Evolutionary conservation across 768 basidiomycete species (phyloP).

Genomic region (Clitopilus hobsonii): DNA sequence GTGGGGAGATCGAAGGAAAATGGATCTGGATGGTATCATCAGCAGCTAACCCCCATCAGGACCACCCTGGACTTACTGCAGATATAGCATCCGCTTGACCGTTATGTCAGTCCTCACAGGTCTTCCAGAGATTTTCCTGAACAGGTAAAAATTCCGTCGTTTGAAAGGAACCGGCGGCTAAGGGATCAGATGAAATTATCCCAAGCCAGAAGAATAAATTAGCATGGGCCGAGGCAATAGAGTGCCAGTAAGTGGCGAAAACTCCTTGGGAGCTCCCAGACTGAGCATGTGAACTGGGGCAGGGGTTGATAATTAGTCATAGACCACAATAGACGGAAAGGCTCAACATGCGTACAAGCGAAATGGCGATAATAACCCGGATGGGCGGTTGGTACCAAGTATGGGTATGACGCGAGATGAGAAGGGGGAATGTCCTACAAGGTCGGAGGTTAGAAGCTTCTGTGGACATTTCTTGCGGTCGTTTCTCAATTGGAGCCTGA

Average conservation of each 20-base stretch:
- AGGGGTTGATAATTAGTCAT: background rate
- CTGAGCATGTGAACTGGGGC: background rate
- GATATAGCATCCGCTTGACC: background rate
- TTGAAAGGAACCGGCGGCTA: conserved; percentile 1
- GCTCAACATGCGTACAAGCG: background rate
- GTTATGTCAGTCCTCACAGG: background rate
- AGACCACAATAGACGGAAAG: background rate
- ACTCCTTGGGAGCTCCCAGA: background rate
- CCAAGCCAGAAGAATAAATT: background rate
- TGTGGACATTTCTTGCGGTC: background rate
- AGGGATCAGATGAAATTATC: background rate
- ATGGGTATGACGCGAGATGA: background rate
- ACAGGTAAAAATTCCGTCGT: background rate
- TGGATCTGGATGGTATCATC: background rate
- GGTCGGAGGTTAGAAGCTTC: background rate
- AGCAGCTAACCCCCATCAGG: background rate
- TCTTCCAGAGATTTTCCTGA: background rate
- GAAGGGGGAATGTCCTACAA: background rate
- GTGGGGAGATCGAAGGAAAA: conserved; percentile 20
- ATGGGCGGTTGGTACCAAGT: background rate
- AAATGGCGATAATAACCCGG: background rate
- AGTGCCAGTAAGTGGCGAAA: background rate
- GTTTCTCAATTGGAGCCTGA: background rate
- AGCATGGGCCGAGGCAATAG: background rate
- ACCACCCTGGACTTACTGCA: background rate